Base-by-base conservation (phyloP, 495 filamentous ascomycete species). In the Podospora tetraspora region DNA sequence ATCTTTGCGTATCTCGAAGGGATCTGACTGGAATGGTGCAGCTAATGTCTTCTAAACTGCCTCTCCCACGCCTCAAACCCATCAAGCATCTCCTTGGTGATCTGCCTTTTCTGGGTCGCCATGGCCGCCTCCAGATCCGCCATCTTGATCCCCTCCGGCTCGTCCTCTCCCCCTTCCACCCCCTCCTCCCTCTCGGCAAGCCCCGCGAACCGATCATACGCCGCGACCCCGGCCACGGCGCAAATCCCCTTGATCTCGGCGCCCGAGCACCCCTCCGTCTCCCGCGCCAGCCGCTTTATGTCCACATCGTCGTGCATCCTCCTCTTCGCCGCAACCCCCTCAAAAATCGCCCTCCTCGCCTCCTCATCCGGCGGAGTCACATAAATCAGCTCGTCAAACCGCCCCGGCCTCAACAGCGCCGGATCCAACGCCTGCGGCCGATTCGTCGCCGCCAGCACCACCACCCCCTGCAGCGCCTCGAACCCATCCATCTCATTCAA, bases 401-500 rank as follows among this genome's bases (percentile, higher is more conserved):
- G 85, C 6, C 95, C 95, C 4, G 93, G 91, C 12, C 95, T 88
- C 72, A 97, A 88, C 56, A 99, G 81, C 12, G 95, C 95, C 7
- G 90, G 87, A 75, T 99, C 95, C 16, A 99, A 84, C 13, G 88
- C 81, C 72, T 97, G 92, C 0, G 95, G 95, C 63, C 91, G 89
- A 76, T 99, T 99, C 12, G 95, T 99, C 0, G 95, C 95, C 3
- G 93, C 95, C n/a, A 99, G 85, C 13, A 98, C 89, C 62, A 94
- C 85, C 3, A 99, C 93, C 64, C 90, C 91, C 66, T 89, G 89
- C 52, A 96, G 79, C 30, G 88, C 85, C 73, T 97, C 91, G 71
- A 99, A 94, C 23, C 95, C 95, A 74, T 98, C 94, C 90, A 99
- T 94, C 76, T 99, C 95, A 71, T 93, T 98, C 10, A 99, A 83